phyloP scores from a whole-genome alignment of 345 rosid genomes.

The Hibiscus syriacus region DNA sequence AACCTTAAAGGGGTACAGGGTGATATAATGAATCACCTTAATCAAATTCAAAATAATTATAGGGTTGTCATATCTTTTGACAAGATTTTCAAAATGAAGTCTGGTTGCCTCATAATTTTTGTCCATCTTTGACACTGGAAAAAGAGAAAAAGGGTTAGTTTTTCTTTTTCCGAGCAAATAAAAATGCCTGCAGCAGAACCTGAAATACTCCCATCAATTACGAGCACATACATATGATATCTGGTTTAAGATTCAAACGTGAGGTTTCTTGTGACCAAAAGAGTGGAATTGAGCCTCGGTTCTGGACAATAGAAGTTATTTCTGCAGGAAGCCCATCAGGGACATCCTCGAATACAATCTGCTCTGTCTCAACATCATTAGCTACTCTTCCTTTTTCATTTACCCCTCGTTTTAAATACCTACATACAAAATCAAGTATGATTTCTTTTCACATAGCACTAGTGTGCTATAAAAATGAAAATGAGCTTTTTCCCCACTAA shows the following conservation, averaged over 20 bases:
- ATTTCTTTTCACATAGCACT: not conserved
- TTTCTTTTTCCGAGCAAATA: slow-evolving; percentile 10
- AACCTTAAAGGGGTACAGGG: slow-evolving; percentile 1
- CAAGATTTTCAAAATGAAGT: slow-evolving; percentile 91
- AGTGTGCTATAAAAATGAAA: not conserved
- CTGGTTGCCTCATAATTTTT: slow-evolving; percentile 83
- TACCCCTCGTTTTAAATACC: slow-evolving; percentile 96
- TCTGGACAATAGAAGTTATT: slow-evolving; percentile 93
- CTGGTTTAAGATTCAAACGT: slow-evolving; percentile 84
- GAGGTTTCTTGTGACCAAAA: slow-evolving; percentile 99
- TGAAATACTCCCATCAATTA: slow-evolving; percentile 7
- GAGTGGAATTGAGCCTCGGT: slow-evolving; percentile 96
- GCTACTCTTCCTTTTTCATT: slow-evolving; percentile 96
- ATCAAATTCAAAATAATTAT: slow-evolving; percentile 89
- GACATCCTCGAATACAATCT: slow-evolving; percentile 76
- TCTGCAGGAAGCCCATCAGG: slow-evolving; percentile 62
- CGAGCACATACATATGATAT: slow-evolving; percentile 66
- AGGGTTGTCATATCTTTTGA: slow-evolving; percentile 84
- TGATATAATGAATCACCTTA: slow-evolving; percentile 46
- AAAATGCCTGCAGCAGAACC: slow-evolving; percentile 3
- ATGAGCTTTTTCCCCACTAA: not conserved
- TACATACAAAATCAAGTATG: slow-evolving; percentile 16
- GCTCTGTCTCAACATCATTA: slow-evolving; percentile 98
- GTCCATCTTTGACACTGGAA: slow-evolving; percentile 81
- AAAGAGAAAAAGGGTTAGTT: slow-evolving; percentile 2